These are phyloP conservation scores for Mucuna pruriens DNA, from an alignment of 306 rosid genomes.

Conservation along the genomic window DNA sequence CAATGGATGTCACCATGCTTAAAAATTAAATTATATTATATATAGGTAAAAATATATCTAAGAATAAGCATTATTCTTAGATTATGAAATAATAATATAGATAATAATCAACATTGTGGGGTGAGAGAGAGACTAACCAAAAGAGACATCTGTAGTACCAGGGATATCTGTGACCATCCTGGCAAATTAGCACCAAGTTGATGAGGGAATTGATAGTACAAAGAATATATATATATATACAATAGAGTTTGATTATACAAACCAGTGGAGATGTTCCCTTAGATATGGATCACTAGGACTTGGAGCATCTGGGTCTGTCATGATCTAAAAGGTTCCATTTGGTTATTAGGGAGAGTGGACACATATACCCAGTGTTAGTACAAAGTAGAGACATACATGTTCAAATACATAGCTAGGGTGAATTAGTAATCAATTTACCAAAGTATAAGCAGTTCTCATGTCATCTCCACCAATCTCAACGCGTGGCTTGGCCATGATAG, in stretches of 20 bases:
- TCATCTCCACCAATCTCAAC: conserved; percentile 88
- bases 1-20: too few relatives aligned
- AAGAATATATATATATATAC: background rate
- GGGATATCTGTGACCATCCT: conserved; percentile 97
- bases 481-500: conserved; percentile 59
- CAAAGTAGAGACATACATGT: background rate
- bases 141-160: conserved; percentile 85
- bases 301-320: conserved; percentile 98
- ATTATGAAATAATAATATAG: conserved; percentile 22
- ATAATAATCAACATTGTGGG: background rate
- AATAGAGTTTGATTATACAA: conserved; percentile 32
- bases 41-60: background rate
- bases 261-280: conserved; percentile 93
- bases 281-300: conserved; percentile 88
- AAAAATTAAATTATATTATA: too few relatives aligned
- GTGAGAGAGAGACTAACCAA: conserved; percentile 57
- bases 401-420: background rate
- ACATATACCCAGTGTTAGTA: conserved; percentile 20
- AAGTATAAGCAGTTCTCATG: conserved; percentile 77
- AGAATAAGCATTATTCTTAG: background rate
- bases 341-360: background rate
- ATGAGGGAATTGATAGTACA: background rate
- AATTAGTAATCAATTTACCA: conserved; percentile 48
- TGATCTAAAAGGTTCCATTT: conserved; percentile 54
- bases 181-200: conserved; percentile 35